phyloP scores from a whole-genome alignment of 2,329 filamentous ascomycete species.

The Dryadomyces quercivorus region DNA sequence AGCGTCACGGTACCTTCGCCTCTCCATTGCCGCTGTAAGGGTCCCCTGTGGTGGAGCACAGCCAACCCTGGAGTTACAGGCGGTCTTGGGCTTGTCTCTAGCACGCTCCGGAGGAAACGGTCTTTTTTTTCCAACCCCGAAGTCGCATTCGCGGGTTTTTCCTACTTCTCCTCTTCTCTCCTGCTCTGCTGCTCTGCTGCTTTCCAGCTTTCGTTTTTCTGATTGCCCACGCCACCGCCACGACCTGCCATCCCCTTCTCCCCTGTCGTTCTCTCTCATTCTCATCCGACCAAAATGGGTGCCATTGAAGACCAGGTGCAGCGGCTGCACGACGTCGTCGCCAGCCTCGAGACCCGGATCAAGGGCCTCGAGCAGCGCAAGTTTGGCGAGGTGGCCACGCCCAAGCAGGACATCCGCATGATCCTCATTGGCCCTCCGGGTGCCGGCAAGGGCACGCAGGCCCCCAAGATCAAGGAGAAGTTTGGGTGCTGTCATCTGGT shows the following conservation, averaged over 20 bases:
- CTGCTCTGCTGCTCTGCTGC: slow-evolving; percentile 1
- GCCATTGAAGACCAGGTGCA: slow-evolving; percentile 77
- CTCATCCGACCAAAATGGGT: slow-evolving; percentile 55
- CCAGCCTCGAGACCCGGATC: slow-evolving; percentile 75
- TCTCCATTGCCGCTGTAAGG: background rate
- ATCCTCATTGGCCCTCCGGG: slow-evolving; percentile 95
- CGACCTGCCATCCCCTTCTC: background rate
- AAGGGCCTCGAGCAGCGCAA: slow-evolving; percentile 71
- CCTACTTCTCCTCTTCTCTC: background rate
- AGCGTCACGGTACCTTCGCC: background rate
- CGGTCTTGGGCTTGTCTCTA: background rate
- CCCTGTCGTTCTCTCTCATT: background rate
- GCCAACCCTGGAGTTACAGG: background rate
- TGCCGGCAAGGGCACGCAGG: slow-evolving; percentile 97
- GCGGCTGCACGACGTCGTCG: slow-evolving; percentile 72
- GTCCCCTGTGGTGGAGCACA: background rate
- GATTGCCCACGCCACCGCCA: too few relatives aligned
- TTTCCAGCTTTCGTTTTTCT: slow-evolving; percentile 2
- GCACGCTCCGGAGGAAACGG: background rate
- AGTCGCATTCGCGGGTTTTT: slow-evolving; percentile 7
- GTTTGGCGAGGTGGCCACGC: slow-evolving; percentile 31
- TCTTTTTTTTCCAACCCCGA: slow-evolving; percentile 6
- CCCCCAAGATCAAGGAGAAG: slow-evolving; percentile 95
- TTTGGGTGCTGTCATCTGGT: slow-evolving; percentile 96
- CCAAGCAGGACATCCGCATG: slow-evolving; percentile 70